Evolutionary conservation across 1,139 yeast species (phyloP).

Genomic region (Blastobotrys apis): DNA sequence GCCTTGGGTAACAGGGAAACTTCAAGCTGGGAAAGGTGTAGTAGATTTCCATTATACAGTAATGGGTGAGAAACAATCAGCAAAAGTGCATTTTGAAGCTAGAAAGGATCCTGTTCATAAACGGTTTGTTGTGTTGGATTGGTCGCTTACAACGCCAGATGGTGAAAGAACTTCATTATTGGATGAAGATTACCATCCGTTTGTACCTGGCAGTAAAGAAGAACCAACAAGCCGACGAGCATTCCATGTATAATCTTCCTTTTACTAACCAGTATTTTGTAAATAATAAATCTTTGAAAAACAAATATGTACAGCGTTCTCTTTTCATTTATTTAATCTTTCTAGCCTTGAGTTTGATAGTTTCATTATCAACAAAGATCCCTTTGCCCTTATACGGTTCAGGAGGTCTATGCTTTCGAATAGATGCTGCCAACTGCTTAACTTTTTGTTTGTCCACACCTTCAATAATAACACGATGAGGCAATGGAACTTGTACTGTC

Average conservation of each 20-base stretch:
- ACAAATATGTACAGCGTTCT: background rate
- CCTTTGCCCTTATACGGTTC: constrained; percentile 99
- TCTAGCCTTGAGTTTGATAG: constrained; percentile 83
- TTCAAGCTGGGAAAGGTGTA: constrained; percentile 77
- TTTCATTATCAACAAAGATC: constrained; percentile 85
- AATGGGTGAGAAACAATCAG: constrained; percentile 48
- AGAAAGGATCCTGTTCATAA: constrained; percentile 28
- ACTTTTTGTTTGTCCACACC: constrained; percentile 88
- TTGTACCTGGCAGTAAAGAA: constrained; percentile 34
- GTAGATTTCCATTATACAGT: constrained; percentile 71
- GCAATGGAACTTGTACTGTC: constrained; percentile 71
- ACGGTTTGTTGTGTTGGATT: constrained; percentile 33
- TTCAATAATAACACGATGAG: constrained; percentile 82
- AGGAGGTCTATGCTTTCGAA: constrained; percentile 87
- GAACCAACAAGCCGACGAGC: constrained; percentile 29
- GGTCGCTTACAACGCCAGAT: constrained; percentile 34
- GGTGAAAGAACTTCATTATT: constrained; percentile 30
- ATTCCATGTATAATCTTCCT: background rate
- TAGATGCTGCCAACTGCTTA: constrained; percentile 79
- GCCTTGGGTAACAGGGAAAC: constrained; percentile 88
- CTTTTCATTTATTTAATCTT: constrained; percentile 68
- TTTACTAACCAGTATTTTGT: background rate
- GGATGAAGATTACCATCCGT: constrained; percentile 36
- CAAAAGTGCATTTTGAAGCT: constrained; percentile 36
- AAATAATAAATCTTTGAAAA: constrained; percentile 1